Base-by-base conservation (phyloP, 2,329 filamentous ascomycete species). In the Capronia epimyces region DNA sequence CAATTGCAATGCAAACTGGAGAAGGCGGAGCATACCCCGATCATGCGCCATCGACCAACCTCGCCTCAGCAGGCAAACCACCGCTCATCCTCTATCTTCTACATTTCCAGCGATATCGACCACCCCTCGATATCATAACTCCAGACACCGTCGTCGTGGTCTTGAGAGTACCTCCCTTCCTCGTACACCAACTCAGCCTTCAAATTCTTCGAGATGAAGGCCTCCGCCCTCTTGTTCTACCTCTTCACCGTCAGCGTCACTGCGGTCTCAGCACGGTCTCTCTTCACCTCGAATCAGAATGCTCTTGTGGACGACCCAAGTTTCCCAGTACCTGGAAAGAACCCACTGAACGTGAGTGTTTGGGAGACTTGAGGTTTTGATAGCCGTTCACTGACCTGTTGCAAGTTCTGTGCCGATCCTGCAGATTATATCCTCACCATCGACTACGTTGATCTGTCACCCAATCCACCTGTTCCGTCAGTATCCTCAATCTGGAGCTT, bases 391-490 rank as follows among this genome's bases (percentile, higher is more conserved):
- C 41, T 49, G 15, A 46, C 51, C 42, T 12, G n/a, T 51, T 10
- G 20, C 25, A 61, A 61, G 59, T 87, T 86, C 71, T 98, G 93
- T 59, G 72, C 74, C 52, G 78, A 87, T 56, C 86, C 87, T 51
- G 69, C 71, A 43, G 68, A 81, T 45, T 82, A 96, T 67, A 78
- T 90, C 50, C 74, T 96, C 60, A 72, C 74, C 37, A 89, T 98
- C 63, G 75, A 89, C 58, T 80, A 79, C 41, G 89, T 97, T 50
- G 83, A 96, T 63, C 71, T 98, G 50, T 66, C 70, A 29, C 93
- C 93, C 12, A 97, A 96, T 70, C 93, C 91, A 53, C 93, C 93
- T 29, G 66, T 80, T 66, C 77, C 89, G 91, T 97, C 82, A 65
- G 86, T 79, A 6, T 32, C 3, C 3, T 3, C 29, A 9, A 3